Evolutionary conservation across 495 filamentous ascomycete species (phyloP).

Genomic region (Lichenothelia convexa): DNA sequence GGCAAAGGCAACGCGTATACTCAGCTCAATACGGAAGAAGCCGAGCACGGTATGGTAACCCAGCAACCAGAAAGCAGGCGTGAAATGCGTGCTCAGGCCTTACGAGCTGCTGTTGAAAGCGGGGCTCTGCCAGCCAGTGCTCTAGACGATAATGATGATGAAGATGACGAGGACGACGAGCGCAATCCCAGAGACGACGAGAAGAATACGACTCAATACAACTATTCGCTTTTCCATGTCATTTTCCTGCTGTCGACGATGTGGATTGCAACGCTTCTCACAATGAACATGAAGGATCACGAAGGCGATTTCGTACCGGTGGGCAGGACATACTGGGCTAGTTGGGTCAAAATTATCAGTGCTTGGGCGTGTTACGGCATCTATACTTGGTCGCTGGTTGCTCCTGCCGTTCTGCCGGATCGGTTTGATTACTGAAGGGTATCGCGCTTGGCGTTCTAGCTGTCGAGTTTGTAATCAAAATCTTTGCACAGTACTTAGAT

Average conservation of each 20-base stretch:
- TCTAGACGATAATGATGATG: slow-evolving; percentile 61
- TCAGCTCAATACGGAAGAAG: slow-evolving; percentile 44
- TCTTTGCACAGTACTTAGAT: too few species aligned
- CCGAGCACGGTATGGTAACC: slow-evolving; percentile 73
- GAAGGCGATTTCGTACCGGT: slow-evolving; percentile 68
- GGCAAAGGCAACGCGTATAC: slow-evolving; percentile 42
- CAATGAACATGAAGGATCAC: slow-evolving; percentile 47
- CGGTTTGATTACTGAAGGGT: slow-evolving; percentile 50
- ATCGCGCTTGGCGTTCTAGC: too few species aligned
- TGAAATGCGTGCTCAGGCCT: slow-evolving; percentile 81
- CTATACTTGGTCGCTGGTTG: slow-evolving; percentile 82
- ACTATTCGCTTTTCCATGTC: slow-evolving; percentile 89
- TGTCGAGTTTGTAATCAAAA: too few species aligned
- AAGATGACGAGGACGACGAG: slow-evolving; percentile 36
- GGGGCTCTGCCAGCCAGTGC: slow-evolving; percentile 84
- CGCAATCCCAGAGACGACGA: slow-evolving; percentile 57
- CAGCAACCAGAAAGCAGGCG: slow-evolving; percentile 64
- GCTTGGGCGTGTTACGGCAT: slow-evolving; percentile 93
- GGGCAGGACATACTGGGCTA: slow-evolving; percentile 89
- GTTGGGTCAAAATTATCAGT: slow-evolving; percentile 98
- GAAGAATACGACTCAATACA: slow-evolving; percentile 77
- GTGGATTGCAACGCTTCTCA: slow-evolving; percentile 87
- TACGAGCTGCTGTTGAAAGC: slow-evolving; percentile 79
- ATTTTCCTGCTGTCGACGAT: slow-evolving; percentile 93
- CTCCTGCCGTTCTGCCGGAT: slow-evolving; percentile 71